Base-by-base conservation (phyloP, 2,329 filamentous ascomycete species). In the Trichoderma sp. region DNA sequence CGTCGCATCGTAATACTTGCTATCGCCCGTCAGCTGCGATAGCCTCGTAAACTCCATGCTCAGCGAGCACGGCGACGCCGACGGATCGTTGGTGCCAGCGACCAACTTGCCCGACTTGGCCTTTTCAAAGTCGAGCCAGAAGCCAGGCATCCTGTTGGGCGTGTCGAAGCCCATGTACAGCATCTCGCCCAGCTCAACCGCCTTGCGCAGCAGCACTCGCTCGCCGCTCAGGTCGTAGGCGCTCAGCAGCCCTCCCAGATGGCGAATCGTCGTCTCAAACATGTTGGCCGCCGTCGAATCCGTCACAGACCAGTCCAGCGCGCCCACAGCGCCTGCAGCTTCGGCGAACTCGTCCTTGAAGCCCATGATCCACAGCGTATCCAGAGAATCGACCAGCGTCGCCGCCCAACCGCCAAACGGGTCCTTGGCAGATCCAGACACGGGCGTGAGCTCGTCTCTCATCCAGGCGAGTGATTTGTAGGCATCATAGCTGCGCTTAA, bases 1-100 rank as follows among this genome's bases (percentile, higher is more conserved):
- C 74, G 95, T 89, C 1, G 93, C 94, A 81, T 95, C 94, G 81
- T 93, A 95, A 83, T 93, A 96, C 81, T 93, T 94, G 68, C 88
- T 83, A 76, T 95, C 88, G 45, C 90, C 90, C 0, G 93, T 94
- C 38, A 95, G 84, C 82, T 95, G 93, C 8, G 92, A 91, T 56
- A 96, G 86, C 6, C 93, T 87, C 1, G 92, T 94, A 81, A 96
- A 94, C 80, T 95, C 93, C 80, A 96, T 83, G 9, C 91, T 91
- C 62, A 95, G 85, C 2, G 92, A 94, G n/a, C 92, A 92, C 0
- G 85, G 83, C 4, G 85, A 85, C 0, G 87, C 87, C n/a, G 85
- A 84, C 1, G 85, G 80, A 65, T 87, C 87, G n/a, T 86, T 87
- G 3, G 87, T 80, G 77, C 90, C 88, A 1, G 86, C 84, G 0